Evolutionary conservation across 1,139 yeast species (phyloP).

Genomic region (Yamadazyma friedrichii): DNA sequence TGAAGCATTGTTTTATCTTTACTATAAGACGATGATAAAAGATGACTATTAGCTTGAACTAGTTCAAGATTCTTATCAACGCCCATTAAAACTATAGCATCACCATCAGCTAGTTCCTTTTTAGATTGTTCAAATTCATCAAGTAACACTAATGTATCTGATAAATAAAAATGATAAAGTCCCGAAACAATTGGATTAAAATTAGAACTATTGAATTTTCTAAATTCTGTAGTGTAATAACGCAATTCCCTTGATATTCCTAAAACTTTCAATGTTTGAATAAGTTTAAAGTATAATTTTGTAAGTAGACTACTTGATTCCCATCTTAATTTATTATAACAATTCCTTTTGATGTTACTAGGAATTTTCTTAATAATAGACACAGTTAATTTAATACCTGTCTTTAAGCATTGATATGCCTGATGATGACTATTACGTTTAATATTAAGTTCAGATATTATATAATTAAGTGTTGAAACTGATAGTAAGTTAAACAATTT

Average conservation of each 20-base stretch:
- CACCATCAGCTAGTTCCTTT: slow-evolving; percentile 7
- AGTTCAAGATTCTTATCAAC: slow-evolving; percentile 5
- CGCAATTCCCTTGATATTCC: slow-evolving; percentile 57
- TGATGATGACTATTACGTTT: slow-evolving; percentile 17
- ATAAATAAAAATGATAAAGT: slow-evolving; percentile 19
- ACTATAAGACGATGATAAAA: slow-evolving; percentile 2
- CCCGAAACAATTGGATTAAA: slow-evolving; percentile 29
- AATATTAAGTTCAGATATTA: slow-evolving; percentile 24
- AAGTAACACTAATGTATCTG: slow-evolving; percentile 17
- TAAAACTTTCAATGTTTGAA: slow-evolving; percentile 37
- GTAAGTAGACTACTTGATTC: slow-evolving; percentile 32
- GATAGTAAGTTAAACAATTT: slow-evolving; percentile 34
- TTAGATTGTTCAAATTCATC: slow-evolving; percentile 7
- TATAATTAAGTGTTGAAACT: slow-evolving; percentile 34
- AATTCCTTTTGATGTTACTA: slow-evolving; percentile 20
- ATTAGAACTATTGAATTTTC: slow-evolving; percentile 29
- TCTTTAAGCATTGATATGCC: slow-evolving; percentile 30
- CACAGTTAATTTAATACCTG: slow-evolving; percentile 40
- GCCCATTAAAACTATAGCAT: slow-evolving; percentile 6
- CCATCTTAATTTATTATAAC: slow-evolving; percentile 31
- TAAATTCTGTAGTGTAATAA: slow-evolving; percentile 49
- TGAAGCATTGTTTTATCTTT: not conserved
- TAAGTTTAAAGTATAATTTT: slow-evolving; percentile 31
- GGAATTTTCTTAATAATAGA: slow-evolving; percentile 40
- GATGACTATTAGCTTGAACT: slow-evolving; percentile 5